Evolutionary conservation across 352 stramenopile species (phyloP).

Genomic region (Pythium vanterpoolii): DNA sequence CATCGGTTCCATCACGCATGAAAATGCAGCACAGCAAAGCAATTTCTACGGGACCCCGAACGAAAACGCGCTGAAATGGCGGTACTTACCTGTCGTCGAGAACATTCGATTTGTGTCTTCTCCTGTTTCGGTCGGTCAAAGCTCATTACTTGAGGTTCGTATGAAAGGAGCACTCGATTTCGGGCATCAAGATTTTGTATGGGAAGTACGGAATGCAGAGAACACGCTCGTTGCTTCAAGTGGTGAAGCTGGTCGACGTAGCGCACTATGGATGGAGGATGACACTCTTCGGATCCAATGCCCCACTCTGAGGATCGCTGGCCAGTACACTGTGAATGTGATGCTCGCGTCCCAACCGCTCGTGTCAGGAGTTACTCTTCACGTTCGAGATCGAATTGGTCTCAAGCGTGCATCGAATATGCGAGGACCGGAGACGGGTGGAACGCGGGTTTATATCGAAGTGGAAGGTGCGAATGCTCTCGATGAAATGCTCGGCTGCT

Average conservation of each 20-base stretch:
- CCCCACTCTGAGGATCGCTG: background rate
- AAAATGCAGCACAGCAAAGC: background rate
- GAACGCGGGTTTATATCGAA: background rate
- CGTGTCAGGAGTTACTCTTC: background rate
- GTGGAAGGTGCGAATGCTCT: constrained; percentile 10
- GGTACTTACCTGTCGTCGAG: background rate
- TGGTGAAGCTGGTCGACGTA: background rate
- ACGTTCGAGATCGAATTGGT: background rate
- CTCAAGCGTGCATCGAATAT: background rate
- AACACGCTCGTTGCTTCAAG: background rate
- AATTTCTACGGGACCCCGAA: background rate
- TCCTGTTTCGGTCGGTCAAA: background rate
- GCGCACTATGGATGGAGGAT: background rate
- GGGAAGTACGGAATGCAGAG: background rate
- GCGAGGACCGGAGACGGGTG: background rate
- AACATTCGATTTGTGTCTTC: background rate
- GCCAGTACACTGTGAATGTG: background rate
- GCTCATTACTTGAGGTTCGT: background rate
- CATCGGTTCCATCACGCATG: background rate
- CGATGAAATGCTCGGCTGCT: constrained; percentile 16
- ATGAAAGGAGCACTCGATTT: background rate
- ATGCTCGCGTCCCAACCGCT: background rate
- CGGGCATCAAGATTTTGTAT: background rate
- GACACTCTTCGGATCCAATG: background rate
- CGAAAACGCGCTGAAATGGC: background rate